Conservation (phyloP, 768 basidiomycete genomes). For the Russula sp. region DNA sequence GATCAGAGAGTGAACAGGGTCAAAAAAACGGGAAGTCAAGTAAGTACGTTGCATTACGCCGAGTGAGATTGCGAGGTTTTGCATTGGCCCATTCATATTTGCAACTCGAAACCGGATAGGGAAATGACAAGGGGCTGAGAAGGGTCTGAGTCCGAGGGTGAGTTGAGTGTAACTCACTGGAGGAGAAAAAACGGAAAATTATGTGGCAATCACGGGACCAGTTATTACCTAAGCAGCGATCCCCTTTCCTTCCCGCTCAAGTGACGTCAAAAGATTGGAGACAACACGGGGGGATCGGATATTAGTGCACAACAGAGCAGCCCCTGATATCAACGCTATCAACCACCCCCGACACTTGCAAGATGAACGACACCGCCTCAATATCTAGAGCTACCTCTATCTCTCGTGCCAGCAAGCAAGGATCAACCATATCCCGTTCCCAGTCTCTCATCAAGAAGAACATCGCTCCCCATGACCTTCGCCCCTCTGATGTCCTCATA, state of each 20-base stretch:
- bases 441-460: conserved; percentile 94
- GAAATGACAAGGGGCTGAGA: background rate
- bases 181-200: too few relatives aligned
- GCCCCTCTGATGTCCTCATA: conserved; percentile 92
- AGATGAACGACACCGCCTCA: conserved; percentile 40
- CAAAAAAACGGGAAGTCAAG: conserved; percentile 11
- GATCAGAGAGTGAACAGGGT: background rate
- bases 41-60: conserved; percentile 79
- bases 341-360: conserved; percentile 8
- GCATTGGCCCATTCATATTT: conserved; percentile 19
- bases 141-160: background rate
- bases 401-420: conserved; percentile 54
- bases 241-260: background rate
- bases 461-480: conserved; percentile 81
- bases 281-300: too few relatives aligned
- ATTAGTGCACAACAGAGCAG: too few relatives aligned
- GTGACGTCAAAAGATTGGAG: background rate
- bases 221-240: background rate
- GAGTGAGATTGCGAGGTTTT: conserved; percentile 81
- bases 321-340: too few relatives aligned
- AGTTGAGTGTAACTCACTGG: too few relatives aligned
- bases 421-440: conserved; percentile 68
- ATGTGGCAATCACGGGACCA: background rate
- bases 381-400: conserved; percentile 66
- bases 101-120: background rate